A percentile compares a stretch with the other conserved stretches of the same genome.
Conservation (phyloP, 495 filamentous ascomycete species). For the Xylaria cubensis region DNA sequence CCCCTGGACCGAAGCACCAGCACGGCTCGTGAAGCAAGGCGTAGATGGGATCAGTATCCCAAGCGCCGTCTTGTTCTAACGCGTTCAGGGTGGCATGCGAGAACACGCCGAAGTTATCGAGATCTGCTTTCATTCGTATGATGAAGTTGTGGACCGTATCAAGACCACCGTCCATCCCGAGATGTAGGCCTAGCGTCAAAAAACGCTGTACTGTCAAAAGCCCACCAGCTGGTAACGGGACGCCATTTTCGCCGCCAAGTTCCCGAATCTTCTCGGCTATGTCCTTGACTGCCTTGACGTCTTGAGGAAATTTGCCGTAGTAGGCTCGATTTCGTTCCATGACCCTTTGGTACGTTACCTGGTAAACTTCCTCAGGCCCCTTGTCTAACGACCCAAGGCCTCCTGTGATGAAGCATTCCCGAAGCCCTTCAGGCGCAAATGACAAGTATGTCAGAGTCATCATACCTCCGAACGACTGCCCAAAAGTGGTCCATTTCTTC, state of each 20-base stretch:
- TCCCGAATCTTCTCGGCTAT: slow-evolving; percentile 68
- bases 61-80: slow-evolving; percentile 68
- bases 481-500: slow-evolving; percentile 81
- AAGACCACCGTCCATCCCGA: slow-evolving; percentile 79
- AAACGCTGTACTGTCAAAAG: slow-evolving; percentile 72
- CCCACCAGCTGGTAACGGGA: slow-evolving; percentile 70
- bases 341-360: slow-evolving; percentile 70
- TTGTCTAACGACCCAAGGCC: slow-evolving; percentile 79
- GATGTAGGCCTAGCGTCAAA: slow-evolving; percentile 73
- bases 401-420: slow-evolving; percentile 82
- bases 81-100: slow-evolving; percentile 70
- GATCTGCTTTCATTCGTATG: slow-evolving; percentile 68
- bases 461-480: slow-evolving; percentile 94
- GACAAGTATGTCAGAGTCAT: slow-evolving; percentile 82
- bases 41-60: slow-evolving; percentile 82
- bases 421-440: slow-evolving; percentile 74
- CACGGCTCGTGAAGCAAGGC: slow-evolving; percentile 84
- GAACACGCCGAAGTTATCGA: slow-evolving; percentile 73
- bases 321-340: slow-evolving; percentile 70
- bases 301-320: slow-evolving; percentile 85
- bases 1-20: slow-evolving; percentile 67
- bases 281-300: slow-evolving; percentile 71
- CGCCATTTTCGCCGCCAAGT: slow-evolving; percentile 49
- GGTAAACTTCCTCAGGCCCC: slow-evolving; percentile 77
- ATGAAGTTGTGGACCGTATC: slow-evolving; percentile 75